Percentiles rank a stretch among this genome's conserved stretches.
Conservation (phyloP, 805 yeast species). For the Metschnikowia orientalis region DNA sequence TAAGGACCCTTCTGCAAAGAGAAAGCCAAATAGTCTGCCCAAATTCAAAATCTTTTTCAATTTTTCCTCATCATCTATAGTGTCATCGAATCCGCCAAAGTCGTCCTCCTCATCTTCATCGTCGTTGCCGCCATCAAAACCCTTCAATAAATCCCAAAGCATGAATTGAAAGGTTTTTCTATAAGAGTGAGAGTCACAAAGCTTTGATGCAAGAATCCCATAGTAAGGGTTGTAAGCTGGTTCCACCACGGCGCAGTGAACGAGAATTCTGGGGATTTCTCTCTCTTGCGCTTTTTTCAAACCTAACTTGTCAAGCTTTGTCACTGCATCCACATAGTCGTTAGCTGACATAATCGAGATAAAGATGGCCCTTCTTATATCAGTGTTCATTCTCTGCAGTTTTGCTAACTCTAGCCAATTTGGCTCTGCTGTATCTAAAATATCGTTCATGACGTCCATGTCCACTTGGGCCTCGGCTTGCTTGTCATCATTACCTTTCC, state of each 20-base stretch:
- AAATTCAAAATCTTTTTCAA: slow-evolving; percentile 60
- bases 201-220: slow-evolving; percentile 68
- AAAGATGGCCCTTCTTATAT: slow-evolving; percentile 88
- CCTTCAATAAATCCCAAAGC: slow-evolving; percentile 81
- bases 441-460: slow-evolving; percentile 48
- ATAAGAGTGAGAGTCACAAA: slow-evolving; percentile 70
- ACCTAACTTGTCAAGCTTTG: slow-evolving; percentile 73
- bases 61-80: slow-evolving; percentile 49
- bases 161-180: slow-evolving; percentile 83
- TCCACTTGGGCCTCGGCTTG: slow-evolving; percentile 27
- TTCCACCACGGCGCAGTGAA: slow-evolving; percentile 85
- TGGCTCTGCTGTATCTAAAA: slow-evolving; percentile 67
- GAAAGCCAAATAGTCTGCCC: slow-evolving; percentile 75
- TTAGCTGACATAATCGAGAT: slow-evolving; percentile 93
- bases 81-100: slow-evolving; percentile 31
- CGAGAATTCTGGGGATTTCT: slow-evolving; percentile 79
- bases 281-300: slow-evolving; percentile 76
- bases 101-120: slow-evolving; percentile 41
- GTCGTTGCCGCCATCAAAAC: slow-evolving; percentile 49
- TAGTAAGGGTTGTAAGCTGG: slow-evolving; percentile 86
- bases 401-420: slow-evolving; percentile 87
- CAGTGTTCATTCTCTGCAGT: slow-evolving; percentile 91
- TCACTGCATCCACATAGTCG: slow-evolving; percentile 84
- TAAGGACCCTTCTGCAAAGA: slow-evolving; percentile 70
- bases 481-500: slow-evolving; percentile 62